A percentile compares a stretch with the other conserved stretches of the same genome.
phyloP scores from a whole-genome alignment of 2,329 filamentous ascomycete species.

The Fusarium algeriense region DNA sequence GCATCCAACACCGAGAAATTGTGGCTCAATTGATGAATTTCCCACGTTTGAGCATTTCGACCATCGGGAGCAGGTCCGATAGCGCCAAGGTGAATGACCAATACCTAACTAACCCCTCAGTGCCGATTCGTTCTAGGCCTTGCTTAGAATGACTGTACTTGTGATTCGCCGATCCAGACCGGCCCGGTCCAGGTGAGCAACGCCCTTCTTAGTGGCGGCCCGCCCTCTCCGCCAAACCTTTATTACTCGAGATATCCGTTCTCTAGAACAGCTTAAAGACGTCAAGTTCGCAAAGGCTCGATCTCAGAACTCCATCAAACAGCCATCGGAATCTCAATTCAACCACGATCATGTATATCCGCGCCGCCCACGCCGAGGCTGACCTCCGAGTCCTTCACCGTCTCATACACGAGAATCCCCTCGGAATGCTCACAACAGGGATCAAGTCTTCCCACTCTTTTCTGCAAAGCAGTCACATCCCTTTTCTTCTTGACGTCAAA shows the following conservation, averaged over 20 bases:
- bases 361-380: constrained; percentile 61
- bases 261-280: rapidly evolving
- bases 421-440: constrained; percentile 73
- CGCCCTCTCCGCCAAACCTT: constrained; percentile 24
- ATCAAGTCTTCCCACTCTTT: constrained; percentile 63
- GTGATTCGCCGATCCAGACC: constrained; percentile 20
- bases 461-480: constrained; percentile 71
- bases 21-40: neutral
- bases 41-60: rapidly evolving
- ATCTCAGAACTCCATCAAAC: neutral
- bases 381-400: constrained; percentile 62
- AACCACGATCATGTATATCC: constrained; percentile 28
- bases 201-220: constrained; percentile 9
- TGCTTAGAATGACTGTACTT: constrained; percentile 18
- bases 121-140: neutral
- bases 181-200: constrained; percentile 16
- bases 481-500: constrained; percentile 66
- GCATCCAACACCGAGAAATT: neutral
- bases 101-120: neutral
- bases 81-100: neutral
- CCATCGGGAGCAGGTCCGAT: neutral
- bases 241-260: constrained; percentile 6
- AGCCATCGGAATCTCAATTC: no score
- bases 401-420: constrained; percentile 69
- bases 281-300: neutral